Base-by-base conservation (phyloP, 495 filamentous ascomycete species). In the Penicillium cataractarum region DNA sequence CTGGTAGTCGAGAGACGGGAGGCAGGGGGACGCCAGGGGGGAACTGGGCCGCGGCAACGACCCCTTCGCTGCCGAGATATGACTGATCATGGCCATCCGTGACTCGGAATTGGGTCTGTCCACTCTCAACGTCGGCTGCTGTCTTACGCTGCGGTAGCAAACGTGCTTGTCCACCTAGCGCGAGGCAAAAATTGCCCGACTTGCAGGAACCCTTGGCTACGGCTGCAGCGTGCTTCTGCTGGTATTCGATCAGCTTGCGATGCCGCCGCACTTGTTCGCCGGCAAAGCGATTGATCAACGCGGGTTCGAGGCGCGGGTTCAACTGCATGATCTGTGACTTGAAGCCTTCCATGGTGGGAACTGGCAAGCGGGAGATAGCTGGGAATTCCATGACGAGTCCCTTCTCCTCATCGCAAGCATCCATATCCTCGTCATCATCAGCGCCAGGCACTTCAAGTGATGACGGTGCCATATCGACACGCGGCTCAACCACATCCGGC, bases 1-100 rank as follows among this genome's bases (percentile, higher is more conserved):
- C 92, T 6, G 94, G 94, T 17, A 98, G 81, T 21, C 85, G 84
- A 40, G 76, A 79, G 29, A 93, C 90, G 1, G 92, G 93, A 24
- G 94, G 94, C 67, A 90, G 84, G 8, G 91, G 92, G 37, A 97
- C 90, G 22, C 92, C 92, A 12, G 73, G 71, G 6, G 94, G 93
- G 68, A 97, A 97, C 58, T 87, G 85, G 5, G 86, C 83, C 5
- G 86, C 83, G 9, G 84, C 84, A 55, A 93, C 86, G 13, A 86
- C 81, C 32, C 87, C 88, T 69, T 96, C 88, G 5, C 76, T 87
- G 9, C 84, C 72, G 17, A 80, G 80, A 55, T 88, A 88, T 46
- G 81, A 77, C 53, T 89, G 86, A 24, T 90, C 89, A 40, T 89
- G 86, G 3, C 82, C 81, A 24, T 76, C 73, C 15, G 78, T 71